Evolutionary conservation across 2,329 filamentous ascomycete species (phyloP).

Genomic region (Alternaria novae-zelandiae): DNA sequence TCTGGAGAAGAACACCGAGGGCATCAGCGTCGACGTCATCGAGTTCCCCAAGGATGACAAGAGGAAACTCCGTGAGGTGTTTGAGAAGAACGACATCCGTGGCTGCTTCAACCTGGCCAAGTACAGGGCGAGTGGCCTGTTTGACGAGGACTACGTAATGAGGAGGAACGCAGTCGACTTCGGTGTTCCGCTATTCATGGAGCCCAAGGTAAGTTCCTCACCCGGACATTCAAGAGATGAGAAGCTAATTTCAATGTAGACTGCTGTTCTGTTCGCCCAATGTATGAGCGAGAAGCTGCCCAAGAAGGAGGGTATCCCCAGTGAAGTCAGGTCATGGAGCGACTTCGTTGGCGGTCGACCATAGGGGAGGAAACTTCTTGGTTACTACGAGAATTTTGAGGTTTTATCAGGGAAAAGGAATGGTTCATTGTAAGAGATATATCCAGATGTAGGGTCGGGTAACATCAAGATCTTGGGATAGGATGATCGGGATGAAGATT

Average conservation of each 20-base stretch:
- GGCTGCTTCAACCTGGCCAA: conserved; percentile 95
- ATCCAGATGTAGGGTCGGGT: conserved; percentile 9
- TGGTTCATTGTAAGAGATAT: conserved; percentile 12
- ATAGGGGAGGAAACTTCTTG: conserved; percentile 33
- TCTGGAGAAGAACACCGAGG: conserved; percentile 74
- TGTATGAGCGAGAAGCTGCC: conserved; percentile 98
- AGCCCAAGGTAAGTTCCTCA: conserved; percentile 78
- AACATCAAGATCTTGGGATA: not conserved
- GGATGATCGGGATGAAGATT: conserved; percentile 4
- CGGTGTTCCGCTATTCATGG: conserved; percentile 97
- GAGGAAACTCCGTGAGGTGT: conserved; percentile 90
- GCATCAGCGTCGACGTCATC: conserved; percentile 81
- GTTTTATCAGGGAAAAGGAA: not conserved
- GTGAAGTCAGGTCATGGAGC: conserved; percentile 92
- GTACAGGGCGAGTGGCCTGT: conserved; percentile 78
- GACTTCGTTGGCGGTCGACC: conserved; percentile 77
- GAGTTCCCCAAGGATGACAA: conserved; percentile 98
- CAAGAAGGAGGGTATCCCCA: conserved; percentile 82
- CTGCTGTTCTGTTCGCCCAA: conserved; percentile 91
- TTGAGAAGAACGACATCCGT: conserved; percentile 94
- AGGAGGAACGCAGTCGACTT: conserved; percentile 98
- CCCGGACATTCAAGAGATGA: not conserved
- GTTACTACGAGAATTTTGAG: not conserved
- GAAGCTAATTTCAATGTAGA: conserved; percentile 61
- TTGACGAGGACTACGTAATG: conserved; percentile 98